Percentiles rank a stretch among this genome's conserved stretches.
Evolutionary conservation across 2,329 filamentous ascomycete species (phyloP).

Genomic region (Scedosporium dehoogii): DNA sequence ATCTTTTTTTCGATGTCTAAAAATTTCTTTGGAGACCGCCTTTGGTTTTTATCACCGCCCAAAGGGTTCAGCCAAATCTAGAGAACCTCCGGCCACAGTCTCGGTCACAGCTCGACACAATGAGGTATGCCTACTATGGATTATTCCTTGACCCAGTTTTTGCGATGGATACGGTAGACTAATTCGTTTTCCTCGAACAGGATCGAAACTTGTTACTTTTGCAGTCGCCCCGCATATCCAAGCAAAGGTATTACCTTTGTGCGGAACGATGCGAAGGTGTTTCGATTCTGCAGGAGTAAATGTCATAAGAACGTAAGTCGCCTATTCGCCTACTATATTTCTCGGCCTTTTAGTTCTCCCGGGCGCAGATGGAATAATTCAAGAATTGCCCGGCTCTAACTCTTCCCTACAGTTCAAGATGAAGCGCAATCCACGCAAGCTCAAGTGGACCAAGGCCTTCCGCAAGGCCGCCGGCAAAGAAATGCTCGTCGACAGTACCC

Average conservation of each 20-base stretch:
- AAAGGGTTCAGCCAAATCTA: conserved; percentile 1
- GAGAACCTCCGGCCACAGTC: background rate
- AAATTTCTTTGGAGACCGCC: background rate
- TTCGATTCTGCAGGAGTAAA: conserved; percentile 51
- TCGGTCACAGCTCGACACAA: conserved; percentile 4
- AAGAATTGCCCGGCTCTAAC: background rate
- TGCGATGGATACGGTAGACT: background rate
- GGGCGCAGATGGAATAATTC: background rate
- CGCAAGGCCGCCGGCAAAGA: conserved; percentile 70
- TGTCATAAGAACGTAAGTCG: conserved; percentile 47
- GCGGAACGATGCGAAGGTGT: conserved; percentile 36
- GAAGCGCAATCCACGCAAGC: conserved; percentile 94
- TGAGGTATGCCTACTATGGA: conserved; percentile 9
- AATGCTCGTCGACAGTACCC: conserved; percentile 87
- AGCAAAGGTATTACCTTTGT: conserved; percentile 46
- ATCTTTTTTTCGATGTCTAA: background rate
- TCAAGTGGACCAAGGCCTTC: conserved; percentile 96
- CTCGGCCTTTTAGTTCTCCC: background rate
- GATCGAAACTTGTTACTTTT: conserved; percentile 37
- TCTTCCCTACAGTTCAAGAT: conserved; percentile 62
- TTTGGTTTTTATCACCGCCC: conserved; percentile 6
- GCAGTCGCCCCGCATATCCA: conserved; percentile 39
- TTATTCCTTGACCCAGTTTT: background rate
- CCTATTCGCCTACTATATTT: conserved; percentile 5
- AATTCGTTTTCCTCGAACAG: conserved; percentile 13